Conservation (phyloP, 139 green algal genomes). For the Deuterostichococcus epilithicus region DNA sequence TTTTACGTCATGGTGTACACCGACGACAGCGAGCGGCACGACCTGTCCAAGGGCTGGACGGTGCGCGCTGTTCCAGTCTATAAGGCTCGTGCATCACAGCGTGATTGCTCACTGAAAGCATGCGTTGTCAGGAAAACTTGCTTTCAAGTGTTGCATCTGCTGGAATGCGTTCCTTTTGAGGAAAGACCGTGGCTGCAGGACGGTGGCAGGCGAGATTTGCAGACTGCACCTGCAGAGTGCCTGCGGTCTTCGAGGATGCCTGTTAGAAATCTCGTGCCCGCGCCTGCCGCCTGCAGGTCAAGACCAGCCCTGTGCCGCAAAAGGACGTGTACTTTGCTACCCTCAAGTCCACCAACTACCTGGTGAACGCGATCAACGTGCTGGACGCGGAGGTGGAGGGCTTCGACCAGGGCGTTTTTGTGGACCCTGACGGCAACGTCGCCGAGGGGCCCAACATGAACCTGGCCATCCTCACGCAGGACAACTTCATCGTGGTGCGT, state of each 20-base stretch:
- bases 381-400: slow-evolving; percentile 47
- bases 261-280: too few species aligned
- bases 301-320: slow-evolving; percentile 43
- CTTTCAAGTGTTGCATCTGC: too few species aligned
- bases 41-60: not conserved
- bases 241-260: too few species aligned
- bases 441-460: slow-evolving; percentile 61
- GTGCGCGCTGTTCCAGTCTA: too few species aligned
- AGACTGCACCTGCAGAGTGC: too few species aligned
- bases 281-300: slow-evolving; percentile 19
- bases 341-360: slow-evolving; percentile 65
- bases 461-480: slow-evolving; percentile 64
- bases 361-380: slow-evolving; percentile 51
- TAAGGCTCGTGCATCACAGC: too few species aligned
- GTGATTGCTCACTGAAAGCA: too few species aligned
- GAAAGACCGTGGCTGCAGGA: too few species aligned
- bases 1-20: slow-evolving; percentile 65
- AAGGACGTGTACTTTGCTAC: slow-evolving; percentile 39
- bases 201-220: too few species aligned
- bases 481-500: slow-evolving; percentile 55
- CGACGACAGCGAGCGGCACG: slow-evolving; percentile 13
- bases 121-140: too few species aligned
- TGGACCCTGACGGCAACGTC: slow-evolving; percentile 66
- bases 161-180: too few species aligned
- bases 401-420: slow-evolving; percentile 65